These are phyloP conservation scores for Rhodotorula diobovata DNA, from an alignment of 768 basidiomycete species.

Conservation along the genomic window DNA sequence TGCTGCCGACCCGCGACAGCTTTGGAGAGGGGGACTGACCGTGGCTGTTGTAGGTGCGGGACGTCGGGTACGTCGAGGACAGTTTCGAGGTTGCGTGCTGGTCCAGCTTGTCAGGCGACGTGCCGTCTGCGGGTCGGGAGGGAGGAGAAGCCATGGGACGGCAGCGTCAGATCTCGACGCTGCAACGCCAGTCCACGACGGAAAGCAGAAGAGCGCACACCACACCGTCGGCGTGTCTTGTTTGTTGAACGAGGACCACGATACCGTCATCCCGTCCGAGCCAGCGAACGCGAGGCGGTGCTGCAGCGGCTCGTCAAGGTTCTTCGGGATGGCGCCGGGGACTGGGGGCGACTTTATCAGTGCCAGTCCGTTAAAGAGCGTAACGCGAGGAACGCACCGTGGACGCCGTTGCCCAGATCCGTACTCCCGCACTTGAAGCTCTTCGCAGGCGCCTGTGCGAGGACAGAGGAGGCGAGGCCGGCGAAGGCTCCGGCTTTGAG, in stretches of 20 bases:
- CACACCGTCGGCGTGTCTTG: conserved; percentile 8
- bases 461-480: not conserved
- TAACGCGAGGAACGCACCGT: not conserved
- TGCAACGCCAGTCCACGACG: no score
- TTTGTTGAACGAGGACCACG: conserved; percentile 25
- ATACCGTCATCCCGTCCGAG: conserved; percentile 25
- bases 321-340: conserved; percentile 24
- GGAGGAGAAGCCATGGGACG: not conserved
- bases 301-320: conserved; percentile 29
- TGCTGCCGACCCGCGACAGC: no score
- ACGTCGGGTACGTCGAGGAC: conserved; percentile 29
- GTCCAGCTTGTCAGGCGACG: conserved; percentile 10
- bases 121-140: not conserved
- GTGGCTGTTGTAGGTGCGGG: conserved; percentile 29
- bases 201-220: not conserved
- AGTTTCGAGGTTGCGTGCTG: not conserved
- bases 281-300: conserved; percentile 36
- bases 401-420: conserved; percentile 24
- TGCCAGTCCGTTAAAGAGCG: not conserved
- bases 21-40: not conserved
- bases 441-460: not conserved
- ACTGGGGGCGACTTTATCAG: not conserved
- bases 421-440: not conserved
- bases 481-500: not conserved
- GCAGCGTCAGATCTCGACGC: not conserved